A percentile compares a stretch with the other conserved stretches of the same genome.
Conservation (phyloP, 2,329 filamentous ascomycete species). For the Aspergillus eucalypticola region DNA sequence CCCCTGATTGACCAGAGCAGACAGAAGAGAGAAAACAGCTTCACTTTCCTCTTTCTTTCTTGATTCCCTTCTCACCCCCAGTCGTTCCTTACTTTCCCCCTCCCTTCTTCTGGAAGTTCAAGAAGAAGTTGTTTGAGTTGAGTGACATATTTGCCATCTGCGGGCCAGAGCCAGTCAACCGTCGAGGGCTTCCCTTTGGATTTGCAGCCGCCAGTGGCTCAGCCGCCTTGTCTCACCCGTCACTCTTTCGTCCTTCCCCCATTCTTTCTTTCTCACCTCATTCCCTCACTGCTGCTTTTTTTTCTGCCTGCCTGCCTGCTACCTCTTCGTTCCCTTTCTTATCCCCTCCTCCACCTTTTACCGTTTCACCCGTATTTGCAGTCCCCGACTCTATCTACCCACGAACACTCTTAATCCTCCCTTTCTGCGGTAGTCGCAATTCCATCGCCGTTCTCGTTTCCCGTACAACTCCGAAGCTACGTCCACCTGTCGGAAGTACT, state of each 20-base stretch:
- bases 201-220: constrained; percentile 12
- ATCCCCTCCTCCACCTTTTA: not conserved
- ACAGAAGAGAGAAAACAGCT: not conserved
- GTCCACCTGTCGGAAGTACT: not conserved
- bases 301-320: not conserved
- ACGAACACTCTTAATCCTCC: not conserved
- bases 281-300: not conserved
- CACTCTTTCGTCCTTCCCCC: constrained; percentile 10
- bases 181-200: not conserved
- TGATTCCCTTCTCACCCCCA: not conserved
- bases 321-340: not conserved
- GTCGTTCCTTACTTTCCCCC: not conserved
- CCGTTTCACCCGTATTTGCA: not conserved
- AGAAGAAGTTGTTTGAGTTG: not conserved
- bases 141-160: not conserved
- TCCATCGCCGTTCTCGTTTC: constrained; percentile 6
- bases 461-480: constrained; percentile 12
- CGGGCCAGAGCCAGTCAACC: constrained; percentile 2
- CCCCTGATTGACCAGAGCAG: constrained; percentile 2
- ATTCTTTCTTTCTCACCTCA: constrained; percentile 1
- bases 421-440: not conserved
- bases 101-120: not conserved
- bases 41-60: not conserved
- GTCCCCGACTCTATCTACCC: not conserved
- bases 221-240: constrained; percentile 17